Base-by-base conservation (phyloP, 2,329 filamentous ascomycete genomes). In the Botryotinia globosa region DNA sequence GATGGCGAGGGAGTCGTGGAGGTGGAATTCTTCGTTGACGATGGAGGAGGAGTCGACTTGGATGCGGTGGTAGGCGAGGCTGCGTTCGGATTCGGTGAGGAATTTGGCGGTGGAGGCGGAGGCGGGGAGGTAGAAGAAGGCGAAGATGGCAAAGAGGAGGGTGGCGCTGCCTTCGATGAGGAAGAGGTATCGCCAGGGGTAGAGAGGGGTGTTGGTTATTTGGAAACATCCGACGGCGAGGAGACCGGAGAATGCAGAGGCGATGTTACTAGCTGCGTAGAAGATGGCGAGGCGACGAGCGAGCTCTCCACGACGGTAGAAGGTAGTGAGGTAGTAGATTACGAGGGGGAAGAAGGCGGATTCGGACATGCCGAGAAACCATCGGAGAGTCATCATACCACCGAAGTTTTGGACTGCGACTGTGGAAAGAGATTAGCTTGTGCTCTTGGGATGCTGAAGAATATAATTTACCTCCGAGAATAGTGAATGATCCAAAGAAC, bases 261-360 rank as follows among this genome's bases (percentile, higher is more conserved):
- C 64, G 16, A 66, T 64, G 34, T 64, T 71, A 37, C 39, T 51
- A 2, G 42, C 42, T 3, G 59, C 69, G 77, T 94, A 94, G 82
- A 94, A 94, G 73, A 93, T 83, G 51, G 91, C 91, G 1, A 93
- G 84, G 4, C 91, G 87, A 14, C 91, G 85, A 9, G 91, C 91
- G 4, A 94, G 85, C 79, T 94, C 91, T 45, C 88, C 89, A 71
- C 91, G 87, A 25, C 90, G 87, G 80, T 94, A 94, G 80, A 93
- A 93, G 3, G 85, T 88, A 1, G 87, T 88, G 68, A 87, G 82
- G 74, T 85, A 85, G 75, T 85, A 85, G 73, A 85, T 85, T 39
- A 92, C 90, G 6, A 91, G 82, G 0, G 91, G 90, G 78, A 92
- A 92, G 82, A 92, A 92, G 3, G 87, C 90, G 1, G 85, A 85